A percentile compares a stretch with the other conserved stretches of the same genome.
phyloP scores from a whole-genome alignment of 192 early-diverging fungal genomes.

The Backusella parvicylindrica region DNA sequence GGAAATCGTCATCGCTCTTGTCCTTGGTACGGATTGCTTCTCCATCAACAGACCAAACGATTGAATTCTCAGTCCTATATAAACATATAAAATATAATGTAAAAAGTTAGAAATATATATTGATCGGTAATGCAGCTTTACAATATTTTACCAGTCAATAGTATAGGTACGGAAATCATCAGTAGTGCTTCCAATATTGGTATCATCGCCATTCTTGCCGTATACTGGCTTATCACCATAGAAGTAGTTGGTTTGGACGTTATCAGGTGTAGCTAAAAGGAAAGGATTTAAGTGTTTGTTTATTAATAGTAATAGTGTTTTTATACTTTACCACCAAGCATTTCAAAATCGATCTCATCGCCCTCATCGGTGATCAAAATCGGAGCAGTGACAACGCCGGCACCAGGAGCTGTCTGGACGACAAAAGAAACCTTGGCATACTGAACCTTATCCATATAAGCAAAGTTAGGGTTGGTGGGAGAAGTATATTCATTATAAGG shows the following conservation, averaged over 20 bases:
- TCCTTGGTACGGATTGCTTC: conserved; percentile 28
- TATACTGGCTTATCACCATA: conserved; percentile 15
- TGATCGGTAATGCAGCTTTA: background rate
- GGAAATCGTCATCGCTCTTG: background rate
- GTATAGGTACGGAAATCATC: conserved; percentile 37
- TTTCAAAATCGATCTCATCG: conserved; percentile 53
- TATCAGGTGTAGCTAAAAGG: conserved; percentile 23
- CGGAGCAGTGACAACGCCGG: conserved; percentile 27
- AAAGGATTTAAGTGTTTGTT: background rate
- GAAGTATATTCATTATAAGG: conserved; percentile 17
- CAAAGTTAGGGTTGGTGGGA: conserved; percentile 27
- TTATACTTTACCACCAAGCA: conserved; percentile 13
- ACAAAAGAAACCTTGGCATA: conserved; percentile 37
- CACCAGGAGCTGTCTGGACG: conserved; percentile 26
- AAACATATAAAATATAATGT: background rate
- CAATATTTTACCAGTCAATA: conserved; percentile 29
- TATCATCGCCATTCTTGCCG: conserved; percentile 11
- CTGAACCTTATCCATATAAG: conserved; percentile 25
- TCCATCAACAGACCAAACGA: conserved; percentile 41
- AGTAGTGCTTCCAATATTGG: background rate
- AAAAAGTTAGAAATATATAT: background rate
- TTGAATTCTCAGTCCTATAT: conserved; percentile 3
- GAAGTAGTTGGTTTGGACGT: conserved; percentile 42
- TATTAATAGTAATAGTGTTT: background rate
- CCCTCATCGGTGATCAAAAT: conserved; percentile 27